phyloP scores from a whole-genome alignment of 768 basidiomycete species.

The Tubosaeta brunneosetosa region DNA sequence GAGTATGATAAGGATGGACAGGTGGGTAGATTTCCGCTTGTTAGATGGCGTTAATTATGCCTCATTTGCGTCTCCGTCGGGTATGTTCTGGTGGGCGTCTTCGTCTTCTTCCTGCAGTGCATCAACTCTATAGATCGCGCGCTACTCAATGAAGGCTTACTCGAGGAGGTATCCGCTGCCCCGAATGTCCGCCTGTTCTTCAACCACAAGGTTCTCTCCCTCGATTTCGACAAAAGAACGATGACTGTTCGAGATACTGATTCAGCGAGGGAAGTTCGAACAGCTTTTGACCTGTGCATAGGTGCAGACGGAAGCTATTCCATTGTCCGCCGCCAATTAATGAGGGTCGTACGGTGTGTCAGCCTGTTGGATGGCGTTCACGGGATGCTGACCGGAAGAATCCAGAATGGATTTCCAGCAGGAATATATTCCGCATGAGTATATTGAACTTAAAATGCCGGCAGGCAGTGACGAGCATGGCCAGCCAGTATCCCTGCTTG shows the following conservation, averaged over 20 bases:
- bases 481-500: constrained; percentile 71
- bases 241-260: constrained; percentile 49
- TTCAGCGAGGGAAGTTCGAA: constrained; percentile 40
- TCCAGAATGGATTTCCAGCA: constrained; percentile 92
- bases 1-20: constrained; percentile 84
- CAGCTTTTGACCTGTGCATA: constrained; percentile 73
- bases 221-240: constrained; percentile 67
- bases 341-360: constrained; percentile 84
- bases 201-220: constrained; percentile 69
- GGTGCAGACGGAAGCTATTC: constrained; percentile 96
- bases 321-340: constrained; percentile 86
- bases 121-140: constrained; percentile 93
- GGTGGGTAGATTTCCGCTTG: constrained; percentile 44
- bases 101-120: constrained; percentile 48
- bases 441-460: constrained; percentile 95
- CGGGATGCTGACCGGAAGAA: constrained; percentile 16
- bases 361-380: constrained; percentile 7
- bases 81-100: constrained; percentile 21
- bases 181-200: constrained; percentile 70
- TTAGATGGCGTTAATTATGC: constrained; percentile 4
- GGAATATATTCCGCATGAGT: constrained; percentile 93
- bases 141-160: constrained; percentile 79
- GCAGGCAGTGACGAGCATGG: constrained; percentile 61
- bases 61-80: constrained; percentile 21
- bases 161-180: constrained; percentile 64